phyloP scores from a whole-genome alignment of 495 filamentous ascomycete genomes.

The Penicillium malachiteum region DNA sequence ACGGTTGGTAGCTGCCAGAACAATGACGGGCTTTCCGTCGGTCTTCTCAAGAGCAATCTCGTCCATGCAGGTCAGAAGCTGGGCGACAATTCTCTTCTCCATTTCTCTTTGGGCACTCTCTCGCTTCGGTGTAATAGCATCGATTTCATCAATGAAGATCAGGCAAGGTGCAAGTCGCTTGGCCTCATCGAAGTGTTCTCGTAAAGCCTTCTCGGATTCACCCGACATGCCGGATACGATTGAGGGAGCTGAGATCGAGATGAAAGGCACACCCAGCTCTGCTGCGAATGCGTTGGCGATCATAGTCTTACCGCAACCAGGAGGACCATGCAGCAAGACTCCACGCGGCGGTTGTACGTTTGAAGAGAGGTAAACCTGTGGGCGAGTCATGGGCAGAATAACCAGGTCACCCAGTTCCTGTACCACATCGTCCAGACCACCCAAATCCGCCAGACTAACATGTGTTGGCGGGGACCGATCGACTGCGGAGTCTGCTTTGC shows the following conservation, averaged over 20 bases:
- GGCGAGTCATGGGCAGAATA: constrained; percentile 74
- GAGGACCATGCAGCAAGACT: constrained; percentile 87
- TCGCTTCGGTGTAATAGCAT: constrained; percentile 90
- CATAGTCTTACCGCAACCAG: constrained; percentile 94
- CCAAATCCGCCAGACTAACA: constrained; percentile 76
- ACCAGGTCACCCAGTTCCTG: constrained; percentile 75
- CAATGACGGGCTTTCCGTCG: constrained; percentile 85
- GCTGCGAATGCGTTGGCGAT: constrained; percentile 89
- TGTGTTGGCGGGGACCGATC: constrained; percentile 73
- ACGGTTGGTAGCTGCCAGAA: constrained; percentile 89
- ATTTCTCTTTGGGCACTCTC: constrained; percentile 95
- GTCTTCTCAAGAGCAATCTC: constrained; percentile 79
- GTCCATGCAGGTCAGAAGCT: constrained; percentile 87
- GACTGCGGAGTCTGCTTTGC: constrained; percentile 55
- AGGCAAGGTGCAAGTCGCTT: constrained; percentile 85
- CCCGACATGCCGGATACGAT: constrained; percentile 94
- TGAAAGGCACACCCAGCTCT: constrained; percentile 79
- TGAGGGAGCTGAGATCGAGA: constrained; percentile 84
- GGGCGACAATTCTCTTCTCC: constrained; percentile 94
- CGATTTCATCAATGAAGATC: constrained; percentile 95
- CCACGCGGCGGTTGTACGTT: constrained; percentile 77
- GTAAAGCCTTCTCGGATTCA: constrained; percentile 91
- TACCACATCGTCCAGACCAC: constrained; percentile 80
- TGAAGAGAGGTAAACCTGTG: constrained; percentile 60
- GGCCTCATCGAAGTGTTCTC: constrained; percentile 88